These are phyloP conservation scores for Kwoniella sp. DNA, from an alignment of 768 basidiomycete species.

Conservation along the genomic window DNA sequence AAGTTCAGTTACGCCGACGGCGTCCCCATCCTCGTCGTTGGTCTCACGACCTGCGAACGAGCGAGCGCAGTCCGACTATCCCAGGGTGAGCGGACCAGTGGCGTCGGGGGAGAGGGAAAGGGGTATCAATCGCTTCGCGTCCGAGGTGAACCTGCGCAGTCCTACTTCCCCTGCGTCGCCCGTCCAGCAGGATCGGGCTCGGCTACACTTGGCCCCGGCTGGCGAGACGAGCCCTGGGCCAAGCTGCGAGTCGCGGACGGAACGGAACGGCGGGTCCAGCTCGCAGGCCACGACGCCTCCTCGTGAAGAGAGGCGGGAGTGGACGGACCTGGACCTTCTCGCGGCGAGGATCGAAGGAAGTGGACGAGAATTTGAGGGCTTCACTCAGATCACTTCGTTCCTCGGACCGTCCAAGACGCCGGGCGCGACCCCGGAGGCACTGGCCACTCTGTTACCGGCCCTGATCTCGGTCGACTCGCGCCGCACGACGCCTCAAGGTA, in stretches of 20 bases:
- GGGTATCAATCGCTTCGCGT: conserved; percentile 3
- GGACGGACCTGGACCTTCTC: conserved; percentile 64
- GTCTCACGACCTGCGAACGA: conserved; percentile 21
- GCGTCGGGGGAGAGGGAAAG: conserved; percentile 5
- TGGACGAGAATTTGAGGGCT: conserved; percentile 64
- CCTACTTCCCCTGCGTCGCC: neutral
- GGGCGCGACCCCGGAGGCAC: conserved; percentile 25
- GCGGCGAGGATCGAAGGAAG: conserved; percentile 59
- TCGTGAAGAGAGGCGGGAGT: conserved; percentile 39
- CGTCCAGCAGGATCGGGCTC: no score
- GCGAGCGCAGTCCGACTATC: conserved; percentile 23
- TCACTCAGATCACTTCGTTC: conserved; percentile 61
- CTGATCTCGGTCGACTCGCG: conserved; percentile 59
- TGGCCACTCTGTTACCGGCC: conserved; percentile 43
- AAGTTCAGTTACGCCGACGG: no score
- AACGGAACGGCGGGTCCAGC: no score
- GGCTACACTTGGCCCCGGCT: no score
- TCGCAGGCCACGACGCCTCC: no score
- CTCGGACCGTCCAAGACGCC: conserved; percentile 57
- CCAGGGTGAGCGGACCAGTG: neutral
- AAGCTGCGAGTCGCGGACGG: no score
- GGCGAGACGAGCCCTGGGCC: no score
- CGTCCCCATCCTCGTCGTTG: no score
- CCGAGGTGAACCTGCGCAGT: neutral
- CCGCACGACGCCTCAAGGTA: conserved; percentile 62